A percentile compares a stretch with the other conserved stretches of the same genome.
phyloP scores from a whole-genome alignment of 164 flowering plant genomes.

The Nymphaea colorata region DNA sequence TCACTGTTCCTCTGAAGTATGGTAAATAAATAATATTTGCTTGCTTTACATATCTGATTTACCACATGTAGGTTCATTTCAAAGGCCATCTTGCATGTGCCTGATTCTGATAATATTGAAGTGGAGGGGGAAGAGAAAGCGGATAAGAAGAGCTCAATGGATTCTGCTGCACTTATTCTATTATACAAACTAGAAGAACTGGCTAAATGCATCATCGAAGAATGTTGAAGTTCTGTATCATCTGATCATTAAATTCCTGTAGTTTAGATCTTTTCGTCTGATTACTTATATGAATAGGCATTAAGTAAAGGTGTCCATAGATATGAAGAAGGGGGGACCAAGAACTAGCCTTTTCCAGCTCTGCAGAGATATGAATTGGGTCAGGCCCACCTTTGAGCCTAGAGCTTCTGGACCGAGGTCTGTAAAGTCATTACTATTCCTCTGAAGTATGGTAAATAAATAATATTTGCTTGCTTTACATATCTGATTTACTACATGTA shows the following conservation, averaged over 20 bases:
- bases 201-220: conserved; percentile 32
- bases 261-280: neutral
- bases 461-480: conserved; percentile 3
- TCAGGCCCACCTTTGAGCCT: conserved; percentile 54
- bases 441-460: neutral
- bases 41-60: conserved; percentile 17
- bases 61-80: conserved; percentile 43
- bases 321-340: conserved; percentile 78
- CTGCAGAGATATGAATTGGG: conserved; percentile 67
- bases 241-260: neutral
- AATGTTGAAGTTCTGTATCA: neutral
- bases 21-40: neutral
- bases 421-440: too few species aligned
- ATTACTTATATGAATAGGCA: too few species aligned
- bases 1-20: too few species aligned
- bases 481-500: conserved; percentile 28
- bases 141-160: conserved; percentile 78
- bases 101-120: conserved; percentile 36
- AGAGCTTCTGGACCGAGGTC: conserved; percentile 50
- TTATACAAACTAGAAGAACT: conserved; percentile 45
- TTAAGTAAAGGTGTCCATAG: conserved; percentile 42
- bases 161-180: conserved; percentile 64
- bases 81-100: conserved; percentile 43
- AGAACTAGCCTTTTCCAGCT: conserved; percentile 43
- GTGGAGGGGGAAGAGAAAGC: conserved; percentile 47